phyloP scores from a whole-genome alignment of 225 moss, liverwort and hornwort genomes.

The Physcomitrium patens region DNA sequence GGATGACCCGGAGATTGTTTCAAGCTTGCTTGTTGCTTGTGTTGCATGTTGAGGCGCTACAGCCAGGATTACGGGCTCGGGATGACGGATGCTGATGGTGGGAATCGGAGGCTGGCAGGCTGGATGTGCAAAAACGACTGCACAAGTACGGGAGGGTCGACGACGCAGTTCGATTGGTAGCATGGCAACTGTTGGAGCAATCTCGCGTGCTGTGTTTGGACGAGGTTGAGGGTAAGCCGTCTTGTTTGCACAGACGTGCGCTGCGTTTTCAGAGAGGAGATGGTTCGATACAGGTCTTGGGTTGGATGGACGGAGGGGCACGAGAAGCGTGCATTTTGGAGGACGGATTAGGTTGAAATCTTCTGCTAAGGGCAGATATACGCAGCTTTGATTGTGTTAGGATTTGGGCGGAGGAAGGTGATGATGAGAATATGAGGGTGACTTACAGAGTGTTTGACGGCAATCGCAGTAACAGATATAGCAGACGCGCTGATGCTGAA shows the following conservation, averaged over 20 bases:
- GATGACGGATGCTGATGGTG: constrained; percentile 18
- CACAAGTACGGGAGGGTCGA: constrained; percentile 49
- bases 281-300: neutral
- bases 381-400: neutral
- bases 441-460: constrained; percentile 4
- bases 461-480: constrained; percentile 68
- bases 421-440: neutral
- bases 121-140: constrained; percentile 77
- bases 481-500: constrained; percentile 82
- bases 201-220: constrained; percentile 71
- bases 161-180: constrained; percentile 60
- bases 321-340: no score
- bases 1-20: constrained; percentile 22
- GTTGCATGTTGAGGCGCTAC: constrained; percentile 1
- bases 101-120: constrained; percentile 47
- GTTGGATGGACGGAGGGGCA: neutral
- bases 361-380: no score
- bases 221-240: constrained; percentile 74
- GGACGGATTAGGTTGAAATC: no score
- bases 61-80: constrained; percentile 16
- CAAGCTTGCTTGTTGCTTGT: constrained; percentile 10
- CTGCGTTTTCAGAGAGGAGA: neutral
- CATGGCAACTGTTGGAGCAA: constrained; percentile 63
- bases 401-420: neutral
- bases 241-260: neutral